A percentile compares a stretch with the other conserved stretches of the same genome.
phyloP scores from a whole-genome alignment of 2,329 filamentous ascomycete genomes.

The Chalaropsis ovoidea region DNA sequence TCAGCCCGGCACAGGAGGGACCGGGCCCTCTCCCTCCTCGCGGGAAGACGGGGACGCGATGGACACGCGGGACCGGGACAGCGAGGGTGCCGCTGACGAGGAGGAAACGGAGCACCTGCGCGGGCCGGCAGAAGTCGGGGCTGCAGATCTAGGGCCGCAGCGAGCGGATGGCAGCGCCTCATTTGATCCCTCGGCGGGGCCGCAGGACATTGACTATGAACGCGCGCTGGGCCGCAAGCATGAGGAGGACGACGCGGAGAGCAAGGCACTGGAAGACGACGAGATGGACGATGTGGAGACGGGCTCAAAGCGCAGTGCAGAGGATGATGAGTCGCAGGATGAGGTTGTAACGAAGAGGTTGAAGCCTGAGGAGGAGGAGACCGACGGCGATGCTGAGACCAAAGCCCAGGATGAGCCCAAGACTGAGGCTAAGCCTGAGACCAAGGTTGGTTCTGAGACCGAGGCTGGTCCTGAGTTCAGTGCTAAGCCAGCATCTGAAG shows the following conservation, averaged over 20 bases:
- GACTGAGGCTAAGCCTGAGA: neutral
- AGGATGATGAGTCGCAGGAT: slow-evolving; percentile 37
- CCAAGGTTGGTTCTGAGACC: neutral
- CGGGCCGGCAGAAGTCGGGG: slow-evolving; percentile 74
- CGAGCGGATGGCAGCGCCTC: slow-evolving; percentile 33
- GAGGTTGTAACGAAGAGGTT: slow-evolving; percentile 39
- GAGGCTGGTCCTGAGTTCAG: neutral
- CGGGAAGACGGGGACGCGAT: slow-evolving; percentile 26
- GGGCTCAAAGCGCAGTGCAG: slow-evolving; percentile 48
- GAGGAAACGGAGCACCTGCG: slow-evolving; percentile 68
- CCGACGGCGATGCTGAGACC: slow-evolving; percentile 8
- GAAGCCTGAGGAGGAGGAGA: slow-evolving; percentile 32
- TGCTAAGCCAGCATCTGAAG: neutral
- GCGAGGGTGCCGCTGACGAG: slow-evolving; percentile 32
- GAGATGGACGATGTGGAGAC: slow-evolving; percentile 32
- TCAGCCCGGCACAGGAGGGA: neutral
- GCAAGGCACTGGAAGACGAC: slow-evolving; percentile 28
- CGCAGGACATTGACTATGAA: slow-evolving; percentile 50
- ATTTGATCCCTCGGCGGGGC: slow-evolving; percentile 34
- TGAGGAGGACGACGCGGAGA: slow-evolving; percentile 29
- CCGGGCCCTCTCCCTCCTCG: slow-evolving; percentile 14
- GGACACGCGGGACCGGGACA: slow-evolving; percentile 7
- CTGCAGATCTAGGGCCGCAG: slow-evolving; percentile 77
- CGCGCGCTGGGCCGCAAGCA: slow-evolving; percentile 49
- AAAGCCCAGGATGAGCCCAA: no score